Base-by-base conservation (phyloP, 148 eudicot species). In the Chenopodium formosanum region DNA sequence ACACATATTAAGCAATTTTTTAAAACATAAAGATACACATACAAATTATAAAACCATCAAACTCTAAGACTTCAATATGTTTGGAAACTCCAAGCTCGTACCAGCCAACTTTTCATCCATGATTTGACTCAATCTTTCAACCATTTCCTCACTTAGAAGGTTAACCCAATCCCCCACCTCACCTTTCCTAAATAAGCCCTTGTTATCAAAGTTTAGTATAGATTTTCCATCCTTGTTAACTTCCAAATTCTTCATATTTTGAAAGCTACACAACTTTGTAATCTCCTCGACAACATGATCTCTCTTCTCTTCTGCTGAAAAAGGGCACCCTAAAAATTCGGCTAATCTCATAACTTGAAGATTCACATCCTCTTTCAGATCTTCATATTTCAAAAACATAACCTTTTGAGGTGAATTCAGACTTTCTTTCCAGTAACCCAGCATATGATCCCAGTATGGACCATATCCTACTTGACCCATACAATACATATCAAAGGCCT, bases 381-480 rank as follows among this genome's bases (percentile, higher is more conserved):
- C 82, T 78, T 87, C 89, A 46, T 87, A 87, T 82, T 87, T 32
- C 0, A 87, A 73, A 44, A 87, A 87, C 87, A 87, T 82, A 27
- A 92, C 91, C 71, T 87, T 89, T 53, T 88, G n/a, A 10, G 92
- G 92, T 60, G 75, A 29, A 46, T 78, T 84, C 31, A 75, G 40
- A 53, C 92, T 90, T 82, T 87, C 77, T 7, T 77, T 48, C 92
- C 91, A 89, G 67, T 86, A 88, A 60, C 81, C 88, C 47, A 89
- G 27, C 86, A 92, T 85, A 56, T 92, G 93, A 25, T 83, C 89
- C 95, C 93, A 90, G 47, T 88, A 87, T 1, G 95, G 93, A 3
- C 93, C 95, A 48, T 31, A 90, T 67, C 89, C 91, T 2, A 86
- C 66, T 0, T 65, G 83, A 0, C 93, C 91, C 29, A 66, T 85